Percentiles rank a stretch among this genome's conserved stretches.
Evolutionary conservation across 768 basidiomycete genomes (phyloP).

Genomic region (Lactarius hatsudake): DNA sequence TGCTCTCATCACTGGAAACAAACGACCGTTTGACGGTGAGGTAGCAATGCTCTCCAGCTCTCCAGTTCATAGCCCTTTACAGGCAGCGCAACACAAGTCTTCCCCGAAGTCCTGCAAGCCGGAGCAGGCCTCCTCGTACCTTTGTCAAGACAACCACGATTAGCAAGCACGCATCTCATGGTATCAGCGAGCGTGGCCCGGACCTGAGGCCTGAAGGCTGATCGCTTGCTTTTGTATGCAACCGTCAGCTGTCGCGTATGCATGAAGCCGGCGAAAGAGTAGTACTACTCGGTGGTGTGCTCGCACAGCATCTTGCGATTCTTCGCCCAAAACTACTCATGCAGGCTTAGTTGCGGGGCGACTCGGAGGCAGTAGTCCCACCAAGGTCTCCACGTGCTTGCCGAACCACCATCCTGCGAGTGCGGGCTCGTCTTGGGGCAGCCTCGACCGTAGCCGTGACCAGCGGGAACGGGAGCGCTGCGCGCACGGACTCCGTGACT

Average conservation of each 20-base stretch:
- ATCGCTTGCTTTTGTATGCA: constrained; percentile 33
- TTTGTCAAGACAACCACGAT: constrained; percentile 83
- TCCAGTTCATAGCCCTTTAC: constrained; percentile 11
- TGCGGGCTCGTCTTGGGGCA: constrained; percentile 23
- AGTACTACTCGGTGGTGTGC: constrained; percentile 80
- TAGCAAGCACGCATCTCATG: constrained; percentile 68
- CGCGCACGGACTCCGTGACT: too few species aligned
- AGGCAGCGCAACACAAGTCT: not conserved
- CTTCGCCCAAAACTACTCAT: constrained; percentile 74
- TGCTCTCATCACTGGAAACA: too few species aligned
- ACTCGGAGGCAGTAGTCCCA: constrained; percentile 51
- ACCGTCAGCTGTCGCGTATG: constrained; percentile 89
- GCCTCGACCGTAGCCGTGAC: constrained; percentile 9
- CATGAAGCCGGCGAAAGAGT: constrained; percentile 71
- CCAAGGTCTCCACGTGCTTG: constrained; percentile 51
- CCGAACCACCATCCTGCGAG: constrained; percentile 34
- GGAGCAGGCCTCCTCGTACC: constrained; percentile 47
- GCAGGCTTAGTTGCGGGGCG: constrained; percentile 78
- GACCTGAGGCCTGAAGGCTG: not conserved
- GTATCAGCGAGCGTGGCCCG: constrained; percentile 1
- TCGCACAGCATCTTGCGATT: constrained; percentile 72
- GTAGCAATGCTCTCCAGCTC: constrained; percentile 12
- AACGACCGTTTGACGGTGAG: too few species aligned
- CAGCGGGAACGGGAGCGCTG: not conserved
- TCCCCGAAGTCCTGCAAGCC: constrained; percentile 31